Base-by-base conservation (phyloP, 805 yeast genomes). In the Nematodospora valgi region DNA sequence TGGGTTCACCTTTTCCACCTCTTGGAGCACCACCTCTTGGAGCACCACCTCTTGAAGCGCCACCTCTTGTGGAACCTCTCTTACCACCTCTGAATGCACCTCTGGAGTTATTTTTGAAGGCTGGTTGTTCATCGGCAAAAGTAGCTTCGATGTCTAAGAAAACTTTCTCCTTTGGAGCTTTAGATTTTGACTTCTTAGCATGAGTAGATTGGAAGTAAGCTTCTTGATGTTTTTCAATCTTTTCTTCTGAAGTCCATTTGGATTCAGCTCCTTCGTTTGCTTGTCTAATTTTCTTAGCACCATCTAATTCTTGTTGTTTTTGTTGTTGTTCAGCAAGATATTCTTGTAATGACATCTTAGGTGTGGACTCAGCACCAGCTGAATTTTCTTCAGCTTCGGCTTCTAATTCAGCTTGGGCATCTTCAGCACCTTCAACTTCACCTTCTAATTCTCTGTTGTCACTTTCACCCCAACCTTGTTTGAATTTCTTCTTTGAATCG, bases 391-490 rank as follows among this genome's bases (percentile, higher is more conserved):
- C 76, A 42, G 59, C 75, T 49, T 66, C 78, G 41, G 59, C 77
- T 43, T 68, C 77, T 38, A 62, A 72, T 44, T 56, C 69, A 32
- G 48, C 59, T 23, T 45, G 62, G 31, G 62, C 59, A 40, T 66
- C 71, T 39, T 56, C 62, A 22, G 44, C 54, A 38, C 56, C 72
- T 48, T 76, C 84, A 45, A 54, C 48, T 65, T 80, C 87, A 49
- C 76, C 85, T 48, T 70, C 83, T 61, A 74, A 78, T 73, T 80
- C 86, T 44, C 57, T 51, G 59, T 70, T 73, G 56, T 72, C 69
- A 65, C 82, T 78, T 59, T 81, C 86, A 59, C 96, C 95, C 91
- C 96, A 86, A 49, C 88, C 89, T 68, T 80, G 82, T 64, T 74
- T 77, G 57, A 82, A 75, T 66, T 83, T 81, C 82, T 87, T 89